Conservation (phyloP, 2,329 filamentous ascomycete species). For the Exophiala spinifera region DNA sequence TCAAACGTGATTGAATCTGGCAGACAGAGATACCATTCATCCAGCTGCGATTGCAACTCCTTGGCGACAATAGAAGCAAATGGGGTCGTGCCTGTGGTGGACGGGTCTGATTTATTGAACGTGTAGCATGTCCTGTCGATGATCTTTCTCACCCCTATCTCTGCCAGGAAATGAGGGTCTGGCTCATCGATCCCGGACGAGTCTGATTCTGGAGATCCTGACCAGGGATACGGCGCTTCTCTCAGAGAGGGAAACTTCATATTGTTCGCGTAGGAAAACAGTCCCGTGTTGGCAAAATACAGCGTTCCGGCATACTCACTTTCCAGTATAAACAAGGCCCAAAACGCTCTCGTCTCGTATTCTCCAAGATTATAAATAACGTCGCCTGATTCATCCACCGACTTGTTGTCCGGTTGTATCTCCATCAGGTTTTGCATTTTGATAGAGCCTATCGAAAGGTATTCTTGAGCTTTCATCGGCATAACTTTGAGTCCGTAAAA, state of each 20-base stretch:
- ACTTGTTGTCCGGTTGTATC: slow-evolving; percentile 16
- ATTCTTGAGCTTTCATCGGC: slow-evolving; percentile 35
- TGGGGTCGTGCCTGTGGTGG: slow-evolving; percentile 16
- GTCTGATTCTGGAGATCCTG: slow-evolving; percentile 3
- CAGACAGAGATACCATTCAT: slow-evolving; percentile 36
- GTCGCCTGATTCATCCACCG: slow-evolving; percentile 6
- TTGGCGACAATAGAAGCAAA: slow-evolving; percentile 33
- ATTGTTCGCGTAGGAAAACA: slow-evolving; percentile 30
- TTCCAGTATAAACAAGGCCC: slow-evolving; percentile 32
- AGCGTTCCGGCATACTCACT: slow-evolving; percentile 32
- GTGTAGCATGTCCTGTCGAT: slow-evolving; percentile 32
- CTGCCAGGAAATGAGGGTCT: slow-evolving; percentile 35
- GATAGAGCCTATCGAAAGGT: slow-evolving; percentile 32
- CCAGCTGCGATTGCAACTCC: slow-evolving; percentile 36
- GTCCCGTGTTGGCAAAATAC: slow-evolving; percentile 31
- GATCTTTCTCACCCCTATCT: slow-evolving; percentile 33
- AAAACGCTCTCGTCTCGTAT: slow-evolving; percentile 28
- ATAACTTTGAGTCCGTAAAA: slow-evolving; percentile 31
- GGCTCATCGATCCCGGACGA: slow-evolving; percentile 7
- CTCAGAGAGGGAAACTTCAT: slow-evolving; percentile 30
- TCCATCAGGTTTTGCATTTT: slow-evolving; percentile 34
- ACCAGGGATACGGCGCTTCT: slow-evolving; percentile 30
- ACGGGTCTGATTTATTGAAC: slow-evolving; percentile 31
- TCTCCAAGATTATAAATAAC: slow-evolving; percentile 13
- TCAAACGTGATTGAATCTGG: slow-evolving; percentile 33